Base-by-base conservation (phyloP, 495 filamentous ascomycete species). In the Xylaria telfairii region DNA sequence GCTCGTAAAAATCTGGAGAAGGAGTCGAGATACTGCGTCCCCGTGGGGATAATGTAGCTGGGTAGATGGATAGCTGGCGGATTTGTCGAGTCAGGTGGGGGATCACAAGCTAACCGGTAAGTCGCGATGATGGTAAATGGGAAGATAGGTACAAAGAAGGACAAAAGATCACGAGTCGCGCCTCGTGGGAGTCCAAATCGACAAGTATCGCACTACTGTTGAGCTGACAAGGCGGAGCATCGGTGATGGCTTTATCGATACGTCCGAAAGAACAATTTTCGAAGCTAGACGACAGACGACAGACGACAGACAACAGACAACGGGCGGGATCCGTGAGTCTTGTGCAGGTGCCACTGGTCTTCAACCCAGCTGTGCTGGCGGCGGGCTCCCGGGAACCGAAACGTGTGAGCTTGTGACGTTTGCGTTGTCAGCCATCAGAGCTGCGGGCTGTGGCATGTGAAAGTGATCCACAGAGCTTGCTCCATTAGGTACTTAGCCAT, bases 401-500 rank as follows among this genome's bases (percentile, higher is more conserved):
- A 39, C 65, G 9, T 49, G 42, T 13, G 64, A 56, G 66, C 28
- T 44, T 47, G 68, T 70, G 68, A 70, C 68, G 68, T 70, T 65
- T 64, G 49, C 60, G 39, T 60, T 54, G 66, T 46, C 53, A 61
- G 66, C 39, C 46, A 37, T 24, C 7, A 15, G 24, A 49, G 53
- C 10, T 37, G 53, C 39, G 13, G 32, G 65, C 13, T 32, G 34
- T 70, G 68, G 59, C 68, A 70, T 70, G 68, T 70, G 68, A 70
- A 70, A 70, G 68, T 41, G 68, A 47, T 39, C 68, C 68, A 59
- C 53, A 66, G 26, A 4, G 30, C 42, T 39, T 49, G 44, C n/a
- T 65, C 24, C 44, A 47, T 49, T 37, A 53, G 42, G 9, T 3
- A 4, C 42, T 3, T 53, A 61, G 19, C 57, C 28, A 46, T 19